Evolutionary conservation across 805 yeast species (phyloP), one percentile per base, ranked within the genome.

Genomic region (Candida peoriensis): DNA sequence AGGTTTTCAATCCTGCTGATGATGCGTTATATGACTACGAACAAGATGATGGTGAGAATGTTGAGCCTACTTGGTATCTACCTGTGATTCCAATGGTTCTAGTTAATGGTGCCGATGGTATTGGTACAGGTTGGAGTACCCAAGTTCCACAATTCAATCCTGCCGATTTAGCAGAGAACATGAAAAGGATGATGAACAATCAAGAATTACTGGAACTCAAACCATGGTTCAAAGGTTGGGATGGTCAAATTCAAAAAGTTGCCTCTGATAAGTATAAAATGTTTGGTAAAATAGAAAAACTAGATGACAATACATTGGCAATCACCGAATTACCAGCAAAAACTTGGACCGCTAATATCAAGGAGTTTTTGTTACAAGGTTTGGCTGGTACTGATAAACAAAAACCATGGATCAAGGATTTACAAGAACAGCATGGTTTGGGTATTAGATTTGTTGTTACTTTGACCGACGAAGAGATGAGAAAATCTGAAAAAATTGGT

Each of bases 111-210:
- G 72, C 90, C 8, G 98, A 93, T 61, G 98, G 98, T 65, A 93
- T 93, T 58, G 98, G 98, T 43, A 89, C 98, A 30, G 98, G 98
- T 46, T 93, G 97, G 97, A 85, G 96, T 45, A 88, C 97, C 2
- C 78, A 76, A 42, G 81, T 93, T 43, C 98, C 98, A 1, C 78
- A 85, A 26, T 90, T 74, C 62, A 88, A 93, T 55, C 98, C 98
- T 0, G 50, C 58, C 11, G 97, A 90, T 54, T 67, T 93, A 41
- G 87, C 87, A 18, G 64, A 60, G 3, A 93, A 93, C 49, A 64
- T 93, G 21, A 75, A 76, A 39, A 74, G 74, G 26, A 54, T 93
- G 48, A 78, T 93, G 87, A 65, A 69, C 14, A 83, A 77, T 8
- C 81, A 86, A 50, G 83, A 76, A 23, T 55, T 77, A 61, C 70